Conservation (phyloP, 1,284 basidiomycete genomes). For the Apiotrichum sp. region DNA sequence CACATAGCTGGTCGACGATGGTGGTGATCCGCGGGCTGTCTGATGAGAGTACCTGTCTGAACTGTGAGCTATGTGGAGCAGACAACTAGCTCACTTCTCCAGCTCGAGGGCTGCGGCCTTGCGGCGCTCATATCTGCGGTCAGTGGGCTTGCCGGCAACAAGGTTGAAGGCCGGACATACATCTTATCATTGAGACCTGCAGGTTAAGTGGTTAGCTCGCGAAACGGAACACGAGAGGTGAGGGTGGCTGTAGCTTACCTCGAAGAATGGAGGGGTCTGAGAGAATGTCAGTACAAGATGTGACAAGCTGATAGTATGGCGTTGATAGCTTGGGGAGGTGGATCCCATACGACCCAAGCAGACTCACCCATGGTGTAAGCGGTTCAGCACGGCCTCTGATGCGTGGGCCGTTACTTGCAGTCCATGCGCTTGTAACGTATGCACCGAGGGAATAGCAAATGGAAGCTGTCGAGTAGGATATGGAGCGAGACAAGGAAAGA, state of each 20-base stretch:
- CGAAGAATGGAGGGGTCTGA: constrained; percentile 37
- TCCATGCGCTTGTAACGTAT: background rate
- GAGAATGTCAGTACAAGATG: too few relatives aligned
- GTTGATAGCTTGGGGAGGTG: background rate
- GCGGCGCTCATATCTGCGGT: constrained; percentile 70
- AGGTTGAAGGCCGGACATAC: constrained; percentile 16
- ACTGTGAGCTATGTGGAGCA: background rate
- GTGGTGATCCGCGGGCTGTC: constrained; percentile 74
- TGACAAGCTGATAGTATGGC: too few relatives aligned
- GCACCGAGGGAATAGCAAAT: too few relatives aligned
- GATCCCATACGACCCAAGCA: background rate
- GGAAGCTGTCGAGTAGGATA: too few relatives aligned
- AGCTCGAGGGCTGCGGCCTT: constrained; percentile 92
- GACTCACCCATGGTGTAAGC: constrained; percentile 10
- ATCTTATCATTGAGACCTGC: constrained; percentile 48
- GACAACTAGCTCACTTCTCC: constrained; percentile 63
- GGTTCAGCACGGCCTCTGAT: background rate
- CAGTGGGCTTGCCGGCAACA: background rate
- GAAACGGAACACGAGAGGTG: too few relatives aligned
- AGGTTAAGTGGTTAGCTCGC: background rate
- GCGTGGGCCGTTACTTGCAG: background rate
- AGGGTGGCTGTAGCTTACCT: constrained; percentile 22
- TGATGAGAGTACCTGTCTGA: constrained; percentile 72
- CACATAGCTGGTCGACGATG: constrained; percentile 91
- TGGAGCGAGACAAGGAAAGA: too few relatives aligned